phyloP scores from a whole-genome alignment of 768 basidiomycete genomes.

The Agaricus bisporus region DNA sequence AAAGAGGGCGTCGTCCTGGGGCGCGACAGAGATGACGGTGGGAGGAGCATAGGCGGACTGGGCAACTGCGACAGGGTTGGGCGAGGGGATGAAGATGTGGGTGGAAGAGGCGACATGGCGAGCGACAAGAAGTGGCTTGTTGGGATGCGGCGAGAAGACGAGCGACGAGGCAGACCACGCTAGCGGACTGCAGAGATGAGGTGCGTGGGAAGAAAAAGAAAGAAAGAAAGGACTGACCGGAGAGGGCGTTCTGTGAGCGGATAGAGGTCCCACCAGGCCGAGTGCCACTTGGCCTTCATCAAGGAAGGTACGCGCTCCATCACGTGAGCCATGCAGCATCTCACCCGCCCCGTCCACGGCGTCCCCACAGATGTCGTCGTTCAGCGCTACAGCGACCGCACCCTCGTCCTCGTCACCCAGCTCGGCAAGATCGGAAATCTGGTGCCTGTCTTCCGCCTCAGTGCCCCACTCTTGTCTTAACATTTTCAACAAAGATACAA shows the following conservation, averaged over 20 bases:
- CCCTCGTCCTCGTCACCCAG: constrained; percentile 86
- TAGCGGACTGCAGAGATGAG: constrained; percentile 43
- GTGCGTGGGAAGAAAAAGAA: background rate
- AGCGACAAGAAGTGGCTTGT: constrained; percentile 51
- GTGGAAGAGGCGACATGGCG: constrained; percentile 67
- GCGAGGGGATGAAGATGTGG: constrained; percentile 54
- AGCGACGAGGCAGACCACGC: constrained; percentile 67
- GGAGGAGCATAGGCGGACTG: constrained; percentile 53
- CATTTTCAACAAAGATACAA: constrained; percentile 56
- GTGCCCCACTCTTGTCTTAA: background rate
- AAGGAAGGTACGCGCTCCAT: constrained; percentile 8
- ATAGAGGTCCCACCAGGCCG: constrained; percentile 72
- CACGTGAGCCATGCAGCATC: constrained; percentile 34
- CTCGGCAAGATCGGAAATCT: constrained; percentile 85
- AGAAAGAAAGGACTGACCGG: constrained; percentile 32
- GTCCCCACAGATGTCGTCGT: constrained; percentile 67
- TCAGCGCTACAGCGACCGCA: constrained; percentile 75
- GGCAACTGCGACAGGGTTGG: constrained; percentile 39
- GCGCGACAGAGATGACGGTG: constrained; percentile 52
- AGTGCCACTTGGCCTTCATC: constrained; percentile 37
- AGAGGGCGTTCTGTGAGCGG: constrained; percentile 52
- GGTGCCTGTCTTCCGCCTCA: constrained; percentile 35
- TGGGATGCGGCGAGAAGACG: constrained; percentile 64
- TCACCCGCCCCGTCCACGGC: constrained; percentile 47
- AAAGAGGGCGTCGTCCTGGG: constrained; percentile 60